Percentiles rank a stretch among this genome's conserved stretches.
phyloP scores from a whole-genome alignment of 805 yeast species.

The Metschnikowia peoriensis region DNA sequence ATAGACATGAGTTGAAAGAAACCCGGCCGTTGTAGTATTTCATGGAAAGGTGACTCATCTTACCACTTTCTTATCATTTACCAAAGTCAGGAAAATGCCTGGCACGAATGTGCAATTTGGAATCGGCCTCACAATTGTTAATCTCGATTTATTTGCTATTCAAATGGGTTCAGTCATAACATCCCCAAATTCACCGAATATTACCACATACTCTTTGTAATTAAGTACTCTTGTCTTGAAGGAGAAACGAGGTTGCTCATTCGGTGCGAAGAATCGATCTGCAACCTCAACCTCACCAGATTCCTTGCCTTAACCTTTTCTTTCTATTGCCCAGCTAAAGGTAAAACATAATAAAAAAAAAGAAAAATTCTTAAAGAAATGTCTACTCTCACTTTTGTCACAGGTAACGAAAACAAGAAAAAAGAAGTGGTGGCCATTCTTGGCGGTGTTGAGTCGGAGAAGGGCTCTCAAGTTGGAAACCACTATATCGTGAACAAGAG shows the following conservation, averaged over 20 bases:
- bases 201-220: too few species aligned
- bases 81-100: too few species aligned
- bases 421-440: constrained; percentile 81
- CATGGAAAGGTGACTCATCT: too few species aligned
- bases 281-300: too few species aligned
- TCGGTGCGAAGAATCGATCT: background rate
- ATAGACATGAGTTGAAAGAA: background rate
- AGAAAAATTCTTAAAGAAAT: background rate
- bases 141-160: too few species aligned
- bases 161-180: too few species aligned
- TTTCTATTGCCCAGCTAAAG: background rate
- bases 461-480: constrained; percentile 41
- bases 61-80: too few species aligned
- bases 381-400: constrained; percentile 57
- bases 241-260: background rate
- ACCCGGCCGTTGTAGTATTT: background rate
- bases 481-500: constrained; percentile 57
- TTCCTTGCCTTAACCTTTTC: background rate
- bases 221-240: background rate
- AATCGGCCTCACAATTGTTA: too few species aligned
- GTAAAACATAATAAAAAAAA: background rate
- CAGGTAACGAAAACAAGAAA: constrained; percentile 88
- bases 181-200: too few species aligned
- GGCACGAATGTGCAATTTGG: too few species aligned
- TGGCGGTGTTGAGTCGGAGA: constrained; percentile 35